These are phyloP conservation scores for Cinchona pubescens DNA, from an alignment of 257 asterid genomes.

Conservation along the genomic window DNA sequence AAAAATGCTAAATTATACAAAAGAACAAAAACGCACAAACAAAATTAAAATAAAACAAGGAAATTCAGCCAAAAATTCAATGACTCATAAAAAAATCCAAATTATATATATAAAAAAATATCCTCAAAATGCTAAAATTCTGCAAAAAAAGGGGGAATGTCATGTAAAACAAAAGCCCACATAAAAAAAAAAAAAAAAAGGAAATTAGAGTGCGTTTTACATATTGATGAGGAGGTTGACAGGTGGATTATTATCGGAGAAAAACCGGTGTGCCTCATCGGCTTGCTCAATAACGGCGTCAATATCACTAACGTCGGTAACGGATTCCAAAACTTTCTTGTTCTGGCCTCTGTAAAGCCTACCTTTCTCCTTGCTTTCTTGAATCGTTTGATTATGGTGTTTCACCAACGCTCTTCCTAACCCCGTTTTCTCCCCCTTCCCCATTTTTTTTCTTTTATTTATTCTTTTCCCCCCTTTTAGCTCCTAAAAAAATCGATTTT, in stretches of 20 bases:
- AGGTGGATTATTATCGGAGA: constrained; percentile 56
- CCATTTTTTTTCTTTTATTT: constrained; percentile 33
- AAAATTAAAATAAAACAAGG: background rate
- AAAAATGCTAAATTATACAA: no score
- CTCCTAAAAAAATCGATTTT: background rate
- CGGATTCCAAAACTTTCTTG: constrained; percentile 86
- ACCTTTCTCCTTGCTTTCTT: constrained; percentile 76
- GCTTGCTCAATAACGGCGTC: constrained; percentile 88
- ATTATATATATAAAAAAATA: background rate
- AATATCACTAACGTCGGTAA: constrained; percentile 81
- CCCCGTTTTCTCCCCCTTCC: constrained; percentile 69
- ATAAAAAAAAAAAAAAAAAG: background rate
- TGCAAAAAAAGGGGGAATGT: no score
- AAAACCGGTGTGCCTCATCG: constrained; percentile 75
- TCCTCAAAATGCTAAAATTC: background rate
- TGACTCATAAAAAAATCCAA: background rate
- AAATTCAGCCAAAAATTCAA: background rate
- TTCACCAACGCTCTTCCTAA: constrained; percentile 87
- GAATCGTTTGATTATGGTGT: constrained; percentile 87
- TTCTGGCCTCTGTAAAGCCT: constrained; percentile 54
- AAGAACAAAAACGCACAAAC: no score
- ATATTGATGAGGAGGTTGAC: constrained; percentile 53
- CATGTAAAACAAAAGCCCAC: no score
- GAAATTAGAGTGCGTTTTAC: constrained; percentile 32
- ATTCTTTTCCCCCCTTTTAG: background rate